Evolutionary conservation across 441 rosid species (phyloP), one percentile per base, ranked within the genome.

Genomic region (Populus hybrid): DNA sequence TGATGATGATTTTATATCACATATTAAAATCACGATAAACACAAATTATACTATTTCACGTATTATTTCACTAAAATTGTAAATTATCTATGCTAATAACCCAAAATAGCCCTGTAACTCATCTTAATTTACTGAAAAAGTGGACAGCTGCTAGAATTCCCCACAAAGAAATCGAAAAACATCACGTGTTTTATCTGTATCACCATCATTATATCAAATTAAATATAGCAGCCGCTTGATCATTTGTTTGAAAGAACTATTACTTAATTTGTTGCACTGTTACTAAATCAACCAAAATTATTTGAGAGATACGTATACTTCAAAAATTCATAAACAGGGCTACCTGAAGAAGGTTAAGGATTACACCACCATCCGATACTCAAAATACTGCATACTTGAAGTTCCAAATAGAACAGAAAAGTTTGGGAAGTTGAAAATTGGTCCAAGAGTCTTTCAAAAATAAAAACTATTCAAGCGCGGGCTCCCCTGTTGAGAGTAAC

Each of bases 401-500:
- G 57, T 14, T 5, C 14, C 50, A 42, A 42, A 42, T 42, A 11
- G 16, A 42, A 10, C 3, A 42, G 0, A 42, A 42, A 42, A 10
- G 14, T 42, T 9, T 10, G 16, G 14, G 50, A 50, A 50, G 57
- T 50, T 50, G 19, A 14, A 50, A 50, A 50, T 14, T 4, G 57
- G 57, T 50, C 57, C 6, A 5, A 50, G 53, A 50, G 57, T 50
- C 57, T 50, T 50, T 66, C 30, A 26, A 66, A 66, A 66, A 66
- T 66, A 8, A 28, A 24, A n/a, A 50, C 12, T 38, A 19, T 16
- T 67, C 81, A 93, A 14, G 78, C 78, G 0, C 91, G 94, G 69
- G 79, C 67, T 9, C 92, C 92, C 78, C 88, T 77, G 85, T 84
- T 86, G 14, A 92, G 92, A 83, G 80, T 92, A 28, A 94, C 97